phyloP scores from a whole-genome alignment of 2,329 filamentous ascomycete species.

The Clarireedia hainanense region DNA sequence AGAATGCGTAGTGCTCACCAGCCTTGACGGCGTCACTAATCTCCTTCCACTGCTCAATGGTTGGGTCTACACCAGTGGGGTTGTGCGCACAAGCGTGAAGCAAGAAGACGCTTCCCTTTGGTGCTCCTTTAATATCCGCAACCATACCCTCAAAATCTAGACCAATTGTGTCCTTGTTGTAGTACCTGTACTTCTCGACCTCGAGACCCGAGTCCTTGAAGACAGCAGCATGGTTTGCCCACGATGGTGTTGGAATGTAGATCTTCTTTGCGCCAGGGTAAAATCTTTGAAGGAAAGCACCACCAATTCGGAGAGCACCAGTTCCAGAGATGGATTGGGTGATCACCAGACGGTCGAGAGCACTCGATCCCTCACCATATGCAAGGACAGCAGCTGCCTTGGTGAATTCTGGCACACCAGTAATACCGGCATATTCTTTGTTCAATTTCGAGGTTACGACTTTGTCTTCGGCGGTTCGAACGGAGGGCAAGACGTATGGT shows the following conservation, averaged over 20 bases:
- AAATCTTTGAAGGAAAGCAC: conserved; percentile 85
- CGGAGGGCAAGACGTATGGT: conserved; percentile 93
- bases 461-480: conserved; percentile 81
- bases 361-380: conserved; percentile 74
- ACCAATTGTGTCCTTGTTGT: conserved; percentile 97
- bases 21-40: conserved; percentile 83
- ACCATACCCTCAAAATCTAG: conserved; percentile 95
- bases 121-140: conserved; percentile 81
- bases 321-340: conserved; percentile 98
- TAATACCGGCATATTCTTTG: conserved; percentile 98
- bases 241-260: conserved; percentile 92
- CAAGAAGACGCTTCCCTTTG: conserved; percentile 79
- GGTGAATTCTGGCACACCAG: conserved; percentile 89
- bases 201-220: conserved; percentile 88
- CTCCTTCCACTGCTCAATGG: conserved; percentile 82
- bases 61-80: conserved; percentile 93
- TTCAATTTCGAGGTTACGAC: conserved; percentile 71
- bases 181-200: conserved; percentile 96
- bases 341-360: conserved; percentile 74
- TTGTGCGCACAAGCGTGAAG: conserved; percentile 98
- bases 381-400: conserved; percentile 84
- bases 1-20: conserved; percentile 87
- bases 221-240: conserved; percentile 97
- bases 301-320: conserved; percentile 89
- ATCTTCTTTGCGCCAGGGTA: conserved; percentile 89